Base-by-base conservation (phyloP, 2,329 filamentous ascomycete species). In the Shiraia sp. region DNA sequence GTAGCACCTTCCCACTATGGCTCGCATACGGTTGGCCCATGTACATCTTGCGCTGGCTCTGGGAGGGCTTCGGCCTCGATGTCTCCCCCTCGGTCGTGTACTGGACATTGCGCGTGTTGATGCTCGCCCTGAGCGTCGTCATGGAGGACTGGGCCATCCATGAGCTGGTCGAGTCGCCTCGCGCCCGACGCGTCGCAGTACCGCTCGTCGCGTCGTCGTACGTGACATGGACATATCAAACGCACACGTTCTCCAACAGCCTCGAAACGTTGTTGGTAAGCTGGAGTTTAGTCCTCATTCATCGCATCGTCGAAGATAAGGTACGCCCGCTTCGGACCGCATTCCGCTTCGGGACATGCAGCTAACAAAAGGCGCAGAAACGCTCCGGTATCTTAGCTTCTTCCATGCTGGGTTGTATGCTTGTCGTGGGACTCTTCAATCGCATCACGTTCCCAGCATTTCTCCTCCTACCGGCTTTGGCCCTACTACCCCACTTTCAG, bases 151-250 rank as follows among this genome's bases (percentile, higher is more conserved):
- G 93, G 92, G 93, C 93, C 9, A 81, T 99, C 44, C 85, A 96
- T 74, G 93, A 99, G 70, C 78, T 97, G 51, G 85, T 96, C 40
- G 83, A 85, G 48, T 87, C 86, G 27, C 83, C 83, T 49, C 84
- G 85, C 52, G 61, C 65, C n/a, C 85, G 90, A 50, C 82, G 82
- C 56, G 76, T 86, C 40, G 89, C 90, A 8, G 81, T 95, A 31
- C 77, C 95, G 32, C 79, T 99, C 42, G 87, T 96, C 47, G 90
- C 92, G 32, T 97, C 92, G 19, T 96, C 90, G 17, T 99, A 97
- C 72, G 92, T 96, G 57, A 99, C 93, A 33, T 99, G 93, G 92
- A 96, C 92, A 31, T 96, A 92, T 73, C 93, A 99, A 72, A 93
- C 90, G 13, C 93, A 99, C 72, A 97, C 93, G 10, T 97, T 99